Conservation (phyloP, 2,329 filamentous ascomycete genomes). For the Keithomyces neogunnii region DNA sequence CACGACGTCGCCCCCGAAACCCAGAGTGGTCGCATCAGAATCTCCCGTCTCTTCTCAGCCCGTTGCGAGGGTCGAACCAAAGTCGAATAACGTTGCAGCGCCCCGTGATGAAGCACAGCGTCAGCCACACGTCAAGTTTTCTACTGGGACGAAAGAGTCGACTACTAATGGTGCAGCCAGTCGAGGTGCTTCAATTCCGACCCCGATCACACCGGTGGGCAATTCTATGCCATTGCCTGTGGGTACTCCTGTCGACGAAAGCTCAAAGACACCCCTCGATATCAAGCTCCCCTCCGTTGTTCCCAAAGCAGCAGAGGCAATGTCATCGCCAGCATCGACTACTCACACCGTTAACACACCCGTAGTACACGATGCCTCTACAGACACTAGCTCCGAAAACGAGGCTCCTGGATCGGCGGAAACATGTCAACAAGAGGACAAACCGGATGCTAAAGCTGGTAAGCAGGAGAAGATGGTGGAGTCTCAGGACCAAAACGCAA, state of each 20-base stretch:
- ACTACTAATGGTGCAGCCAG: conserved; percentile 4
- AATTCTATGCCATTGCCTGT: background rate
- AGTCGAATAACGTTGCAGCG: background rate
- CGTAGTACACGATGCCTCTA: conserved; percentile 56
- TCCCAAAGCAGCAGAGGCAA: conserved; percentile 31
- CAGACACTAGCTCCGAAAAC: conserved; percentile 66
- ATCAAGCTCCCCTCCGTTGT: conserved; percentile 28
- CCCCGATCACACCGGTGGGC: background rate
- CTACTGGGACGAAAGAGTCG: conserved; percentile 22
- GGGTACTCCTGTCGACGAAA: background rate
- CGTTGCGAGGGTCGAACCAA: background rate
- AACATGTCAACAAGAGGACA: conserved; percentile 29
- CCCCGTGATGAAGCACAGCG: conserved; percentile 4
- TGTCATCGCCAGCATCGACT: conserved; percentile 56
- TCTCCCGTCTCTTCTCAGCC: background rate
- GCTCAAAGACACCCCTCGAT: conserved; percentile 12
- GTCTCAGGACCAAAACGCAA: conserved; percentile 2
- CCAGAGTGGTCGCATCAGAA: background rate
- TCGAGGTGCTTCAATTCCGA: background rate
- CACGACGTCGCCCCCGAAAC: conserved; percentile 2
- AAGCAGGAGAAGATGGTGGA: background rate
- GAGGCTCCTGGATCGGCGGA: conserved; percentile 51
- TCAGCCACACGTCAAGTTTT: conserved; percentile 22
- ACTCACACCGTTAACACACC: conserved; percentile 68
- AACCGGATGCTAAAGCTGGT: conserved; percentile 26